phyloP scores from a whole-genome alignment of 2,329 filamentous ascomycete genomes.

The Penicillium paneum region DNA sequence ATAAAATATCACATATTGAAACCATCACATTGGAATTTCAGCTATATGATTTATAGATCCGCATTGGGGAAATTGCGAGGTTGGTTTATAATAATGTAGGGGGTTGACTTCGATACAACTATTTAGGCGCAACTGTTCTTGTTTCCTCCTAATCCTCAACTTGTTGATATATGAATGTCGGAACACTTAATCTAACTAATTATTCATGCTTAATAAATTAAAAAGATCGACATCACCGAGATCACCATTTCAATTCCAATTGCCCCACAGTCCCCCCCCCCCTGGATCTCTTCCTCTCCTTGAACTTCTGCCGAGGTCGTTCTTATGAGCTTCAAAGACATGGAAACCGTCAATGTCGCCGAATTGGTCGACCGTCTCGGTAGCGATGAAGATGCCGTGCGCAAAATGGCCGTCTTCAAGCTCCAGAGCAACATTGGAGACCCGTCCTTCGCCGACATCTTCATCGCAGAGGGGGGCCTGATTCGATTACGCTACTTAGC shows the following conservation, averaged over 20 bases:
- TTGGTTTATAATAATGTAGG: background rate
- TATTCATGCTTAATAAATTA: constrained; percentile 1
- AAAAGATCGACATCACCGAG: background rate
- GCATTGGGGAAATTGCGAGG: background rate
- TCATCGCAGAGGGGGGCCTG: constrained; percentile 85
- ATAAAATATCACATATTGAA: background rate
- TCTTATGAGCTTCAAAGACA: constrained; percentile 23
- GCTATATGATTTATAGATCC: background rate
- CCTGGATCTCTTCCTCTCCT: constrained; percentile 9
- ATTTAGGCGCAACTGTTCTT: background rate
- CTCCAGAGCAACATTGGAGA: constrained; percentile 93
- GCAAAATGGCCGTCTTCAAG: constrained; percentile 99
- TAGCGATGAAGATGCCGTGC: constrained; percentile 76
- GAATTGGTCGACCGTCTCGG: constrained; percentile 59
- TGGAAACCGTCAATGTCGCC: constrained; percentile 56
- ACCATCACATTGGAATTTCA: background rate
- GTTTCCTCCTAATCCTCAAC: background rate
- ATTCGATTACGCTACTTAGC: constrained; percentile 77
- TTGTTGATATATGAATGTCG: background rate
- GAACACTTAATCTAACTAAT: background rate
- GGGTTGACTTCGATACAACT: background rate
- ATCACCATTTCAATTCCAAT: constrained; percentile 1
- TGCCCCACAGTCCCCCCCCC: constrained; percentile 14
- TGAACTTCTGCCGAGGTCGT: background rate
- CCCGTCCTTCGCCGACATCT: constrained; percentile 92